Base-by-base conservation (phyloP, 805 yeast species). In the Yarrowia yakushimensis region DNA sequence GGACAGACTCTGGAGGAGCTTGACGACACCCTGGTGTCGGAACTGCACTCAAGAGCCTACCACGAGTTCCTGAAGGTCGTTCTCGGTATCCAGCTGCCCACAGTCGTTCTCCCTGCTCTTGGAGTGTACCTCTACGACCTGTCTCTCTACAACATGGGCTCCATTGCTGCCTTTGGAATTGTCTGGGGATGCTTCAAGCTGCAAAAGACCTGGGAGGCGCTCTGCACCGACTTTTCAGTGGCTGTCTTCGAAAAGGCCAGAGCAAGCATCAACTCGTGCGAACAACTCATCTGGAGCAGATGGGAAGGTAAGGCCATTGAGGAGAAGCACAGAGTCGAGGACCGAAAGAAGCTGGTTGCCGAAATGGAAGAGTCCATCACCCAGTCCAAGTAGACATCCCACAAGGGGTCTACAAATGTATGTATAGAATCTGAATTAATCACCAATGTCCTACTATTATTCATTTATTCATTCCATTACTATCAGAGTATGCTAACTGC, bases 51-150 rank as follows among this genome's bases (percentile, higher is more conserved):
- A 36, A 25, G 63, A 6, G 77, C 48, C 8, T 55, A 55, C 61
- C 61, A 55, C 22, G 61, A 59, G 62, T 45, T 59, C 25, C 54
- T 59, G 10, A 63, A 69, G 9, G 67, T 70, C 2, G 61, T 71
- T 9, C 65, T 74, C 17, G 71, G 71, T 9, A 67, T 74, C 15
- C 79, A 77, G 65, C 66, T 75, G 9, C 79, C 79, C 0, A 60
- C 69, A 13, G 66, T 65, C 1, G 64, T 68, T 1, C 42, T 73
- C 13, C 71, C 79, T 1, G 60, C 65, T 1, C 69, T 71, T 13
- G 77, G 78, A 4, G 63, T 64, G 48, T 68, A 67, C 43, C 68
- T 73, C 41, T 67, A 66, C 37, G 75, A 68, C 31, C 69, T 66
- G 54, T 62, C 73, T 1, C 64, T 68, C 61, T 74, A 69, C 63